These are phyloP conservation scores for Dendryphion nanum DNA, from an alignment of 2,329 filamentous ascomycete species.

Conservation along the genomic window DNA sequence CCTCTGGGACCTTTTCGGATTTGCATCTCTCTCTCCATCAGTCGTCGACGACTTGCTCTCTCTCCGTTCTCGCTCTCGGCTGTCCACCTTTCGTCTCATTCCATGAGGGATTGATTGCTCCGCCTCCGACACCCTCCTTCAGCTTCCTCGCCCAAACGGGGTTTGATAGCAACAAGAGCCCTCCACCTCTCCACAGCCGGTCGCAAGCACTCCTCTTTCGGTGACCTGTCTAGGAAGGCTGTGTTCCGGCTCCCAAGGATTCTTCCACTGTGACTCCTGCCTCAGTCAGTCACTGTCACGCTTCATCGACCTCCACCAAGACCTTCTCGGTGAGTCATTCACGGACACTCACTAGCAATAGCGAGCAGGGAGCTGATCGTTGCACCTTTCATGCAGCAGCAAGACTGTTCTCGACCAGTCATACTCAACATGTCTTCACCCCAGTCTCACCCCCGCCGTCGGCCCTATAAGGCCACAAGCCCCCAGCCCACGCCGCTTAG, in stretches of 20 bases:
- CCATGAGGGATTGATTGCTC: conserved; percentile 24
- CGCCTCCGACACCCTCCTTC: conserved; percentile 4
- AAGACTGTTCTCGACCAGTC: too few relatives aligned
- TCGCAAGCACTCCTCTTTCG: conserved; percentile 6
- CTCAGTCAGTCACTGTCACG: conserved; percentile 18
- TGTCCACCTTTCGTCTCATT: conserved; percentile 11
- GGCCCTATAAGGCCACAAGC: conserved; percentile 39
- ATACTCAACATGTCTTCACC: conserved; percentile 38
- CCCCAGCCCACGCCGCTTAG: conserved; percentile 25
- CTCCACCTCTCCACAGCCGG: conserved; percentile 5
- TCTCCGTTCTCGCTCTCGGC: conserved; percentile 9
- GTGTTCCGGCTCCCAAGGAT: conserved; percentile 9
- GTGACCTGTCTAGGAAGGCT: conserved; percentile 13
- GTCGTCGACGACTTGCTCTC: too few relatives aligned
- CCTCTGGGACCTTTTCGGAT: conserved; percentile 7
- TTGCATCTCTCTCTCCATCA: conserved; percentile 1
- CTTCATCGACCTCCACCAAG: conserved; percentile 14
- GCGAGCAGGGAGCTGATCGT: conserved; percentile 17
- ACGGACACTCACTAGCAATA: conserved; percentile 14
- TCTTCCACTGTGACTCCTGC: conserved; percentile 7
- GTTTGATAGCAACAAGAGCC: conserved; percentile 5
- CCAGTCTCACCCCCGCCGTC: conserved; percentile 46
- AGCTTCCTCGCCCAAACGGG: conserved; percentile 2
- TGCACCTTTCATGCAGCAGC: conserved; percentile 20
- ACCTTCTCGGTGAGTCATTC: conserved; percentile 32